A percentile compares a stretch with the other conserved stretches of the same genome.
These are phyloP conservation scores for Kalmusia sp. DNA, from an alignment of 2,329 filamentous ascomycete genomes.

Conservation along the genomic window DNA sequence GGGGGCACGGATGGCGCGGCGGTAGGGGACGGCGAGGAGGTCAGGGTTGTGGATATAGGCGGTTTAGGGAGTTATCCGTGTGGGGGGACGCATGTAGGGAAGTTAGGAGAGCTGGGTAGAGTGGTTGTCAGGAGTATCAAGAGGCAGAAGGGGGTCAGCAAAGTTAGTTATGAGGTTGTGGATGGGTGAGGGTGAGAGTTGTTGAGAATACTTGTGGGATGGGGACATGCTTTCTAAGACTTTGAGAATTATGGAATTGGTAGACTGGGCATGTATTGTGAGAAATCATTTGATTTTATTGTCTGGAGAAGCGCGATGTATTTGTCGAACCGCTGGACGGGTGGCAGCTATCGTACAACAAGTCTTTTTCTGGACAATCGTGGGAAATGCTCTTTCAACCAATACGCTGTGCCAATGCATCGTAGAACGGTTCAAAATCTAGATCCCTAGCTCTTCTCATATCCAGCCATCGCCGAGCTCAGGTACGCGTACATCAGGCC, in stretches of 20 bases:
- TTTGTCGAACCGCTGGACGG: too few relatives aligned
- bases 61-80: constrained; percentile 76
- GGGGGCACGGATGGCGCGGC: constrained; percentile 58
- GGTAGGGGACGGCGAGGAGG: constrained; percentile 34
- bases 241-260: too few relatives aligned
- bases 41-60: constrained; percentile 72
- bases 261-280: too few relatives aligned
- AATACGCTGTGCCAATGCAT: too few relatives aligned
- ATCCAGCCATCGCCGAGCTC: background rate
- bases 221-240: too few relatives aligned
- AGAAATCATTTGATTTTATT: too few relatives aligned
- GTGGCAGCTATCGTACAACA: too few relatives aligned
- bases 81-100: constrained; percentile 75
- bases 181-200: constrained; percentile 18
- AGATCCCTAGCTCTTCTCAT: too few relatives aligned
- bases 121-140: constrained; percentile 72
- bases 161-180: constrained; percentile 58
- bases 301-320: too few relatives aligned
- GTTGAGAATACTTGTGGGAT: background rate
- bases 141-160: constrained; percentile 68
- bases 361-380: too few relatives aligned
- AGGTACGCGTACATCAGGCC: constrained; percentile 8
- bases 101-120: constrained; percentile 64
- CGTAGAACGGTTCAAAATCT: too few relatives aligned
- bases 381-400: too few relatives aligned